Conservation (phyloP, 441 rosid species). For the Brassica balearica region DNA sequence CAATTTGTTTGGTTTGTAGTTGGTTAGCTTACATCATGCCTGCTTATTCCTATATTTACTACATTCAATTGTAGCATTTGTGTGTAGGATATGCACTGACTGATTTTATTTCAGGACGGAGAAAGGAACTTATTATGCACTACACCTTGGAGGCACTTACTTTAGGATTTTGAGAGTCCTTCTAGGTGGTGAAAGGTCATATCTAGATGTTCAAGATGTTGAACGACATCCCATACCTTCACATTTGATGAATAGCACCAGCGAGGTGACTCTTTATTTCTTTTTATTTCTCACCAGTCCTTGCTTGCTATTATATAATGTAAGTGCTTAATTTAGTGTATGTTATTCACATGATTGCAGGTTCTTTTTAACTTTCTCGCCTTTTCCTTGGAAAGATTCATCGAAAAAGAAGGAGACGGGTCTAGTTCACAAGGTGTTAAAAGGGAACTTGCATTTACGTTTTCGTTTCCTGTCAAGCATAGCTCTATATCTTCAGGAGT, state of each 20-base stretch:
- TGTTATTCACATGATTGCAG: slow-evolving; percentile 52
- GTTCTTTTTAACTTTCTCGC: slow-evolving; percentile 86
- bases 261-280: slow-evolving; percentile 61
- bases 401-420: slow-evolving; percentile 71
- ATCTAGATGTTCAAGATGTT: slow-evolving; percentile 63
- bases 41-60: not conserved
- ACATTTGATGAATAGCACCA: slow-evolving; percentile 69
- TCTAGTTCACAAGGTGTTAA: slow-evolving; percentile 41
- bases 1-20: not conserved
- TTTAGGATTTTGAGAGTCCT: slow-evolving; percentile 81
- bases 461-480: slow-evolving; percentile 94
- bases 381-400: slow-evolving; percentile 68
- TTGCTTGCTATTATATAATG: slow-evolving; percentile 13
- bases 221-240: slow-evolving; percentile 68
- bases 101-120: slow-evolving; percentile 66
- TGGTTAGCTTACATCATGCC: not conserved
- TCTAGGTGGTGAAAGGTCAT: slow-evolving; percentile 76
- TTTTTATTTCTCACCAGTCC: not conserved
- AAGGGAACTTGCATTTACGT: slow-evolving; percentile 87
- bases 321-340: not conserved
- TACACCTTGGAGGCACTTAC: slow-evolving; percentile 86
- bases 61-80: not conserved
- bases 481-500: slow-evolving; percentile 69
- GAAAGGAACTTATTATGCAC: slow-evolving; percentile 81
- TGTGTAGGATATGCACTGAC: slow-evolving; percentile 19